Base-by-base conservation (phyloP, 306 rosid genomes). In the Urtica urens region DNA sequence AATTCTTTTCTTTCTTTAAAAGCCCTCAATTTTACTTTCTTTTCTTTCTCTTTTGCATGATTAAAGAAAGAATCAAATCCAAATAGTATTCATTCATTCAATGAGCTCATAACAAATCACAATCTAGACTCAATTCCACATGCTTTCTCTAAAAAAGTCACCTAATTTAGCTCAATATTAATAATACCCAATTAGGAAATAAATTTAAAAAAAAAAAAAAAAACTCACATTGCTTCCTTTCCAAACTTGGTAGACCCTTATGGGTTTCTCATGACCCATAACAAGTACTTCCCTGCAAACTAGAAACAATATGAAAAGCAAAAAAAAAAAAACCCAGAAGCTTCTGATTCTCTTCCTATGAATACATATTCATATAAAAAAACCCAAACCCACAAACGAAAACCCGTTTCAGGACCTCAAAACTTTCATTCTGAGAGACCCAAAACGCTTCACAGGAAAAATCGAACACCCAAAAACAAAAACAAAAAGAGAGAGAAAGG, bases 231-330 rank as follows among this genome's bases (percentile, higher is more conserved):
- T 90, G 72, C 69, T 72, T 66, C 99, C 95, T 57, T 77, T 77
- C 95, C 99, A 90, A 44, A 71, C 92, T 81, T 81, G 78, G 65
- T 90, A 85, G 38, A 90, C 74, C 64, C 95, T 81, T 58, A 40
- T 65, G 61, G 74, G 67, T 53, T 62, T 28, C 35, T 71, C 55
- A 24, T 51, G 76, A 47, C 46, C 62, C 73, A 64, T 69, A 57
- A 37, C 28, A 12, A 58, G 15, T 41, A n/a, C n/a, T n/a, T n/a
- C n/a, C n/a, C n/a, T n/a, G n/a, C n/a, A n/a, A n/a, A n/a, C n/a
- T n/a, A n/a, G n/a, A n/a, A n/a, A n/a, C n/a, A n/a, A n/a, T n/a
- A 39, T 12, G 28, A 23, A 17, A 64, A 53, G 52, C 46, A 57
- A 63, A 56, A 64, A 22, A 68, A 49, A 48, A 49, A 57, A 62